A percentile compares a stretch with the other conserved stretches of the same genome.
Evolutionary conservation across 768 basidiomycete species (phyloP).

Genomic region (Pisolithus tinctorius): DNA sequence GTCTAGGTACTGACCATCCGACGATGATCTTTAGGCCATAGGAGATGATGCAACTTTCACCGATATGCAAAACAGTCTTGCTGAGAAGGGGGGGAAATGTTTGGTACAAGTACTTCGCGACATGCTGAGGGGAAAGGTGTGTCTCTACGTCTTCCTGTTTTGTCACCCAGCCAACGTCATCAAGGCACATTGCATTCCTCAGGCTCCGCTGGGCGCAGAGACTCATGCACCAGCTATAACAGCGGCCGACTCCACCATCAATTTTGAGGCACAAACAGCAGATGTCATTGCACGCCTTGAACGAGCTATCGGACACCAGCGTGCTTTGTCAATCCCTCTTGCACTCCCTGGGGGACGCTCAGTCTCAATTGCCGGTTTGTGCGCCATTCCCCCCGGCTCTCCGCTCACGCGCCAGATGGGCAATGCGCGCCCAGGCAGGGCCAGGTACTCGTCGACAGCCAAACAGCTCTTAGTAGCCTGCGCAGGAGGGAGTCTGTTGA

Average conservation of each 20-base stretch:
- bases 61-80: slow-evolving; percentile 52
- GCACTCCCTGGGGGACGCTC: slow-evolving; percentile 23
- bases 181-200: slow-evolving; percentile 45
- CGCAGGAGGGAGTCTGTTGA: slow-evolving; percentile 43
- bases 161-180: slow-evolving; percentile 1
- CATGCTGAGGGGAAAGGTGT: slow-evolving; percentile 51
- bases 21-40: slow-evolving; percentile 37
- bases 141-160: slow-evolving; percentile 2
- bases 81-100: slow-evolving; percentile 56
- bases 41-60: slow-evolving; percentile 46
- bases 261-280: background rate
- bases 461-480: slow-evolving; percentile 49
- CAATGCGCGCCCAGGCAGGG: slow-evolving; percentile 32
- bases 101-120: slow-evolving; percentile 65
- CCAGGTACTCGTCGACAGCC: slow-evolving; percentile 34
- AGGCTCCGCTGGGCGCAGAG: slow-evolving; percentile 26
- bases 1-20: background rate
- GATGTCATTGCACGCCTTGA: slow-evolving; percentile 15
- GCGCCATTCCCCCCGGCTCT: slow-evolving; percentile 17
- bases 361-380: slow-evolving; percentile 18
- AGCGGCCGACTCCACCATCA: background rate
- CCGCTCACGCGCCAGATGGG: slow-evolving; percentile 4
- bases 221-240: slow-evolving; percentile 44
- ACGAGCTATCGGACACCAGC: slow-evolving; percentile 24
- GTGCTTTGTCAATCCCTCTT: slow-evolving; percentile 13